Base-by-base conservation (phyloP, 805 yeast species). In the Candida chauliodis region DNA sequence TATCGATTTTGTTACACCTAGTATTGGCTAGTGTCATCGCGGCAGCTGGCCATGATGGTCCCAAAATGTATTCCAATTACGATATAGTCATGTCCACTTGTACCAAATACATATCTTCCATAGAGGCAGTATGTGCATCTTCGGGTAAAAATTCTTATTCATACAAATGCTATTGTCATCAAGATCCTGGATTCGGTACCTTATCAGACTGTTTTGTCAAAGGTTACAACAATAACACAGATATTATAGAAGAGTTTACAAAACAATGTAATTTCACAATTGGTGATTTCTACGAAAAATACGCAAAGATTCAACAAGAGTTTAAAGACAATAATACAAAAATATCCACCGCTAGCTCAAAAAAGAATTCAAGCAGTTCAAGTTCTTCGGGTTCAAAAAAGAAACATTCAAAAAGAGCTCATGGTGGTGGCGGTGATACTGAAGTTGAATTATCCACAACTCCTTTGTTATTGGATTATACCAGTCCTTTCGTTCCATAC, bases 401-500 rank as follows among this genome's bases (percentile, higher is more conserved):
- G 16, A n/a, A 22, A 9, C 20, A 22, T 8, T n/a, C 18, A 14
- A 29, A 29, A 14, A 29, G 29, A 29, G 40, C 40, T 7, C 37
- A 32, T 21, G 41, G 41, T 20, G 40, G 36, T 21, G 42, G 38
- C 10, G 11, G 18, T 7, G 8, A 13, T 6, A 8, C 3, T 10
- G 8, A 21, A 10, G 23, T 18, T 3, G 34, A 11, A 8, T 30
- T 41, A 22, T 28, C 41, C 4, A 61, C 49, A 5, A 61, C 65
- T 40, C 66, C 74, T 7, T 51, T 72, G 1, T 72, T 58, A 41
- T 45, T 47, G 0, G 41, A 59, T 0, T 62, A 58, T 21, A 40
- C 50, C 36, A 48, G 48, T 25, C 70, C 73, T n/a, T 55, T 67
- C 47, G 47, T 63, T 46, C 57, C 75, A 18, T 69, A 58, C 43